Conservation (phyloP, 192 early-diverging fungal species). For the Chytriomyces sp. region DNA sequence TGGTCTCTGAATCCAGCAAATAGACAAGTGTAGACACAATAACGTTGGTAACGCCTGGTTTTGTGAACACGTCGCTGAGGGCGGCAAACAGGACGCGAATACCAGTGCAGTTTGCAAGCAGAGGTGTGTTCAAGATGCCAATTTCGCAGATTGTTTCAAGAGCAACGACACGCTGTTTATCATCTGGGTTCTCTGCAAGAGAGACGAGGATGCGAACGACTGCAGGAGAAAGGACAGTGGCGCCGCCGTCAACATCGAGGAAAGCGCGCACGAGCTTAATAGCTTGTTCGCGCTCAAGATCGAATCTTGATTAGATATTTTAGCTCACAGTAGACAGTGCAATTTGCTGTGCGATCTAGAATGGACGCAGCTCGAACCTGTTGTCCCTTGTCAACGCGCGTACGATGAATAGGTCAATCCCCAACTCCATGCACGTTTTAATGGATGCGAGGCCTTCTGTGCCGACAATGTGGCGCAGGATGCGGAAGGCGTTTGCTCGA, state of each 20-base stretch:
- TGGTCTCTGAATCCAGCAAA: conserved; percentile 71
- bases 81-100: conserved; percentile 68
- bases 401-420: conserved; percentile 75
- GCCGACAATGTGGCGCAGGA: conserved; percentile 61
- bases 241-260: conserved; percentile 66
- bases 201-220: conserved; percentile 75
- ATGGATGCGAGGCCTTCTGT: conserved; percentile 33
- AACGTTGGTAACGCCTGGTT: conserved; percentile 62
- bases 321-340: not conserved
- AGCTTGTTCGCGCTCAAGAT: conserved; percentile 78
- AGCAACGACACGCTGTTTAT: conserved; percentile 70
- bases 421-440: conserved; percentile 47
- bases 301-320: conserved; percentile 31
- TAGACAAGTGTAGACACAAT: conserved; percentile 60
- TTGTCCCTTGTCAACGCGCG: conserved; percentile 11
- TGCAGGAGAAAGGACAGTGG: conserved; percentile 58
- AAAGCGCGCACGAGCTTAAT: conserved; percentile 72
- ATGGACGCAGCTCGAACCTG: conserved; percentile 48
- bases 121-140: conserved; percentile 61
- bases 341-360: not conserved
- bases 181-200: conserved; percentile 77
- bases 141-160: conserved; percentile 81
- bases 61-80: conserved; percentile 64
- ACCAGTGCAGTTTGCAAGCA: conserved; percentile 66
- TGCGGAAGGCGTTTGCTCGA: conserved; percentile 63